Evolutionary conservation across 2,329 filamentous ascomycete genomes (phyloP).

Genomic region (Talaromyces albobiverticillius): DNA sequence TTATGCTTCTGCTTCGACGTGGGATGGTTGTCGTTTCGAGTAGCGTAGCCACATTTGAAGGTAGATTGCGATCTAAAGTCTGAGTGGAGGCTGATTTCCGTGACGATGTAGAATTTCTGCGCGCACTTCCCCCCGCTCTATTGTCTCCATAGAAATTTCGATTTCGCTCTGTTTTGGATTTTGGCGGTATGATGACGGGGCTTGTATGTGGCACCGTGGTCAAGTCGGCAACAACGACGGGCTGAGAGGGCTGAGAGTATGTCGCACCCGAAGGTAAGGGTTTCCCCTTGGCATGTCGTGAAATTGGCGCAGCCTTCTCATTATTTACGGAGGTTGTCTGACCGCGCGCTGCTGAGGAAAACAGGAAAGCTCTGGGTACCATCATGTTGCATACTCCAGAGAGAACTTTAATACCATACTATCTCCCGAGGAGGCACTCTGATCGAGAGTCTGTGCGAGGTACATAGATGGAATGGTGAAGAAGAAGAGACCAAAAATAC

Average conservation of each 20-base stretch:
- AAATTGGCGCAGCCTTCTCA: conserved; percentile 16
- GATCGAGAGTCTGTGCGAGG: conserved; percentile 38
- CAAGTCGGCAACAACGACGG: conserved; percentile 12
- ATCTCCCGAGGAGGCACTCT: conserved; percentile 38
- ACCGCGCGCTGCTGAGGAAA: conserved; percentile 30
- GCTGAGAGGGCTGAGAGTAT: conserved; percentile 14
- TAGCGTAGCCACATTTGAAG: conserved; percentile 56
- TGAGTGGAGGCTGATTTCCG: conserved; percentile 26
- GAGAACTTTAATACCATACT: conserved; percentile 17
- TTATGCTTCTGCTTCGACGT: conserved; percentile 37
- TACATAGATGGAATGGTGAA: conserved; percentile 28
- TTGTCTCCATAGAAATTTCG: conserved; percentile 11
- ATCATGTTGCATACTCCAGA: conserved; percentile 32
- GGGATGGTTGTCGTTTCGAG: conserved; percentile 60
- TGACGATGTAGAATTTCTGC: conserved; percentile 16
- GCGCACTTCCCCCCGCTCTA: conserved; percentile 20
- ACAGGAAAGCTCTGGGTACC: conserved; percentile 40
- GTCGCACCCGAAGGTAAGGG: conserved; percentile 17
- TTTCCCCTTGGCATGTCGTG: conserved; percentile 10
- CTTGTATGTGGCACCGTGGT: conserved; percentile 23
- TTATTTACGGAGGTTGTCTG: conserved; percentile 21
- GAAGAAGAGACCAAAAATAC: background rate
- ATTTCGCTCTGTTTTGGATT: conserved; percentile 25
- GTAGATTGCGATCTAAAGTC: conserved; percentile 43
- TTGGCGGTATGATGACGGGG: conserved; percentile 36